Evolutionary conservation across 257 asterid species (phyloP).

Genomic region (Penstemon davidsonii): DNA sequence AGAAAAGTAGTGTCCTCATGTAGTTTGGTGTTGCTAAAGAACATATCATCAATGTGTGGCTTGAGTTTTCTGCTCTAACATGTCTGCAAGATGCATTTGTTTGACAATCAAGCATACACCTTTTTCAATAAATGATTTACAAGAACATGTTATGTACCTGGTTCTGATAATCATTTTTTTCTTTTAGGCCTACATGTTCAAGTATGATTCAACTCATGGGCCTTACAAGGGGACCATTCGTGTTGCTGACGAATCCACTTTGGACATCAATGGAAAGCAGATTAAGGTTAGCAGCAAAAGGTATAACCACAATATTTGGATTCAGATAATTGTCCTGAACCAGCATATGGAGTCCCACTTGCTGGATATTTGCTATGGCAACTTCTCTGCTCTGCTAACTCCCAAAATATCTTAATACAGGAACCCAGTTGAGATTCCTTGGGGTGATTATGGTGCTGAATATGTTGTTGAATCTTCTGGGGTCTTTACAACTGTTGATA

Average conservation of each 20-base stretch:
- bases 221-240: slow-evolving; percentile 67
- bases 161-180: slow-evolving; percentile 19
- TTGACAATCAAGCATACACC: neutral
- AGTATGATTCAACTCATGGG: slow-evolving; percentile 98
- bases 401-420: slow-evolving; percentile 28
- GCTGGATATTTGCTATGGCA: neutral
- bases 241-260: slow-evolving; percentile 75
- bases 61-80: neutral
- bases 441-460: slow-evolving; percentile 68
- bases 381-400: neutral
- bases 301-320: too few species aligned
- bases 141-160: slow-evolving; percentile 1
- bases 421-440: slow-evolving; percentile 61
- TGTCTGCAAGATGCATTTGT: neutral
- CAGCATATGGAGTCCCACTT: neutral
- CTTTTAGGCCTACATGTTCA: slow-evolving; percentile 93
- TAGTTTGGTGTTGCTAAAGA: neutral
- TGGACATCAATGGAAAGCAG: slow-evolving; percentile 93
- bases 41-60: too few species aligned
- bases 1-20: neutral
- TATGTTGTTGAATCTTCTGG: slow-evolving; percentile 68
- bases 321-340: neutral
- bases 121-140: slow-evolving; percentile 3
- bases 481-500: slow-evolving; percentile 53
- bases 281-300: slow-evolving; percentile 50